Evolutionary conservation across 805 yeast species (phyloP), one percentile per base, ranked within the genome.

Genomic region (Spathaspora boniae): DNA sequence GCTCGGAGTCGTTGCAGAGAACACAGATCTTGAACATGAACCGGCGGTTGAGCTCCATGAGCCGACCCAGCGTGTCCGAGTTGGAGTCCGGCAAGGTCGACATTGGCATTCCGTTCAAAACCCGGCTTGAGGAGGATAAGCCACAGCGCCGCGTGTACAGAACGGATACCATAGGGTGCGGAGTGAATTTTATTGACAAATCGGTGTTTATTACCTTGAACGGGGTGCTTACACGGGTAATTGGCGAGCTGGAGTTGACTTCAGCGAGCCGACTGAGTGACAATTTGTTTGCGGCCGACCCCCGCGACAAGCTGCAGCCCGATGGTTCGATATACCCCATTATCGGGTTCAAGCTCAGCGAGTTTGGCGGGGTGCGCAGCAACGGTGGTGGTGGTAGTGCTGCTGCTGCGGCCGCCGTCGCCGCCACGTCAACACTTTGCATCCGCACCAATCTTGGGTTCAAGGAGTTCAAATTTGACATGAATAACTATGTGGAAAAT

Each of bases 171-270:
- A 70, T 89, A 43, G 97, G 97, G 0, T 82, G 89, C 56, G 96
- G 96, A 4, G 70, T 87, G 16, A 82, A 88, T 60, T 82, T 76
- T 47, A 64, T 72, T 11, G 75, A 74, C 26, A 71, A 76, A 27
- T 60, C 78, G 0, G 70, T 86, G 2, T 89, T 88, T 48, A 76
- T 77, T 44, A 88, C 96, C 0, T 81, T 84, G 53, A 88, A 89
- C 58, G 97, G 96, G 2, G 69, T 84, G 3, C 44, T 60, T 24
- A 56, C 58, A 7, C 51, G 44, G 23, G 46, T 46, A 3, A 53
- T 62, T 6, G 30, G 44, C 4, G 50, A 53, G 29, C 57, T 50
- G 14, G 61, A 55, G 19, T 45, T 62, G 22, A 31, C 29, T 6
- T 42, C 58, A 4, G 44, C 41, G 4, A 51, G 44, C 26, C 44